Percentiles rank a stretch among this genome's conserved stretches.
These are phyloP conservation scores for Penicillium brasilianum DNA, from an alignment of 2,329 filamentous ascomycete species.

Conservation along the genomic window DNA sequence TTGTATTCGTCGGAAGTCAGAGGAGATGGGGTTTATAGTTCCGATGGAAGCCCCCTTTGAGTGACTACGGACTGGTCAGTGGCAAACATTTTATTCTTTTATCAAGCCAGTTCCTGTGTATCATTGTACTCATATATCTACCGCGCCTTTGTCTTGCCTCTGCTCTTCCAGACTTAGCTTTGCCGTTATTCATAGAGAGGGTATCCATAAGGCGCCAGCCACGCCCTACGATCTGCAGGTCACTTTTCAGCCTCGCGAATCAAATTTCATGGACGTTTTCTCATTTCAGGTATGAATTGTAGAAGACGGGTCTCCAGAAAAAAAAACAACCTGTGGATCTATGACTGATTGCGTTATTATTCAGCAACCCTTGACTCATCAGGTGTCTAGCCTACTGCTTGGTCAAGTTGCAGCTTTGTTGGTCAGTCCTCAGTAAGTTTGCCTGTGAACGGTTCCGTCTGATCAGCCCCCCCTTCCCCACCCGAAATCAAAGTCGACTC, in stretches of 20 bases:
- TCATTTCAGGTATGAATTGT: not conserved
- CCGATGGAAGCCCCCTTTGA: not conserved
- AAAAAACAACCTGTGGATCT: not conserved
- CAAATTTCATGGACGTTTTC: not conserved
- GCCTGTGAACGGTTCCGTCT: conserved; percentile 1
- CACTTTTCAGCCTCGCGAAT: conserved; percentile 1
- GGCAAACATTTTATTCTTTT: not conserved
- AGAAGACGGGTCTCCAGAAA: not conserved
- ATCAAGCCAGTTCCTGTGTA: not conserved
- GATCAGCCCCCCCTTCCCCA: conserved; percentile 23
- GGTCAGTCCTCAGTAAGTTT: not conserved
- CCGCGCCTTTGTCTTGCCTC: not conserved
- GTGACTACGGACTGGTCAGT: not conserved
- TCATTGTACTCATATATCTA: not conserved
- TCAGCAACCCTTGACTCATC: not conserved
- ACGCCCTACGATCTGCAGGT: conserved; percentile 1
- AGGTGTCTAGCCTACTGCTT: not conserved
- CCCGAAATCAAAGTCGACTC: conserved; percentile 12
- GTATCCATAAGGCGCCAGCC: not conserved
- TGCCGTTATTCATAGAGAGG: not conserved
- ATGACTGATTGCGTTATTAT: not conserved
- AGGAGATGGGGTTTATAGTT: too few species aligned
- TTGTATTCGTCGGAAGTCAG: too few species aligned
- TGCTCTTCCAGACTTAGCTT: not conserved
- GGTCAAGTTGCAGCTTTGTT: too few species aligned